Evolutionary conservation across 2,329 filamentous ascomycete species (phyloP).

Genomic region (Cladosporium cucumerinum): DNA sequence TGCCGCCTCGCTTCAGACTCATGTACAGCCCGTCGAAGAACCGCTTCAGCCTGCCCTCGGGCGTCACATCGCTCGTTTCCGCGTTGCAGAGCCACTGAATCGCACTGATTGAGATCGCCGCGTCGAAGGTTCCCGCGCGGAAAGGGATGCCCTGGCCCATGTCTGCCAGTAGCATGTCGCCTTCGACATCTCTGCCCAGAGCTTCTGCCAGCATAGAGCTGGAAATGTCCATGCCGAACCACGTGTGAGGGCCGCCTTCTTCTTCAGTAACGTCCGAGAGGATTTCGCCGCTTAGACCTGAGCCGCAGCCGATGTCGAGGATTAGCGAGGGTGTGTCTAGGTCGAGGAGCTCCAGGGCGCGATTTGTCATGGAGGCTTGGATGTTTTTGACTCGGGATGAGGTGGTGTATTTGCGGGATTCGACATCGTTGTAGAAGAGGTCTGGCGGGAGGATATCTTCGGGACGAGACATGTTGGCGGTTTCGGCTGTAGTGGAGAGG

Average conservation of each 20-base stretch:
- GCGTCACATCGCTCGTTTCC: conserved; percentile 71
- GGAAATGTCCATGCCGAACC: conserved; percentile 96
- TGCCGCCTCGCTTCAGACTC: conserved; percentile 73
- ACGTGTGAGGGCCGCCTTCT: conserved; percentile 82
- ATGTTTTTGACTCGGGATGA: conserved; percentile 94
- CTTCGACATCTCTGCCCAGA: conserved; percentile 84
- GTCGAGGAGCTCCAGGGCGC: conserved; percentile 86
- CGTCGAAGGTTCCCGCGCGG: conserved; percentile 86
- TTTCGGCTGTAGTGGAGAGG: neutral
- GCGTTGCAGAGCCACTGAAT: conserved; percentile 99
- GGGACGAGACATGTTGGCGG: conserved; percentile 80
- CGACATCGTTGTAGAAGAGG: conserved; percentile 93
- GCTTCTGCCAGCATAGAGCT: conserved; percentile 96
- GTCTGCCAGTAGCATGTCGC: conserved; percentile 89
- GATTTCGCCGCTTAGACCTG: conserved; percentile 90
- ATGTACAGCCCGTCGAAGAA: conserved; percentile 95
- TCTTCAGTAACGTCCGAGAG: conserved; percentile 67
- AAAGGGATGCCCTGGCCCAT: conserved; percentile 96
- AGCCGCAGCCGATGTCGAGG: conserved; percentile 95
- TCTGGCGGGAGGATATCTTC: conserved; percentile 94
- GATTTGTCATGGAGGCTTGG: conserved; percentile 89
- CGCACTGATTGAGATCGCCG: conserved; percentile 88
- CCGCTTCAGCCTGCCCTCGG: conserved; percentile 70
- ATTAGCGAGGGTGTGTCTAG: conserved; percentile 78
- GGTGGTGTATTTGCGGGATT: conserved; percentile 96